These are phyloP conservation scores for Sclerotinia subarctica DNA, from an alignment of 2,329 filamentous ascomycete species.

Conservation along the genomic window DNA sequence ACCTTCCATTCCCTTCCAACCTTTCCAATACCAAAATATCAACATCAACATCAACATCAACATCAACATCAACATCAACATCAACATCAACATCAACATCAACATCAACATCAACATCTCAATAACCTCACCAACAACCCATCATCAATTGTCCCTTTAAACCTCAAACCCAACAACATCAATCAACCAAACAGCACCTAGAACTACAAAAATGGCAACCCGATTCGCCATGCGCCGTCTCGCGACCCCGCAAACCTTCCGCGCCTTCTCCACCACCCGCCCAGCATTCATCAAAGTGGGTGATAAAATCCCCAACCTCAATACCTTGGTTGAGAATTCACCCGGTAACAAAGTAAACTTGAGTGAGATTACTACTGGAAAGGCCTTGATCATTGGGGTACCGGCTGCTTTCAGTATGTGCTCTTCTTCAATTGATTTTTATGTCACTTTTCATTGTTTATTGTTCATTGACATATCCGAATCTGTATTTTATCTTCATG, in stretches of 20 bases:
- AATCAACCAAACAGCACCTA: constrained; percentile 7
- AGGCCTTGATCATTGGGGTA: constrained; percentile 81
- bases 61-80: background rate
- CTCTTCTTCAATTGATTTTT: background rate
- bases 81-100: no score
- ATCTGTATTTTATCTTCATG: background rate
- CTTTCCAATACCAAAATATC: background rate
- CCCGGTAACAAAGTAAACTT: constrained; percentile 91
- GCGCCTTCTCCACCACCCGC: constrained; percentile 61
- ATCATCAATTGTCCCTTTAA: background rate
- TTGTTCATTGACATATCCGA: background rate
- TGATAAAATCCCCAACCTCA: constrained; percentile 72
- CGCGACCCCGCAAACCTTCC: constrained; percentile 23
- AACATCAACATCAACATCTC: background rate
- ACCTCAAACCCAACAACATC: background rate
- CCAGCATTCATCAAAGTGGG: constrained; percentile 68
- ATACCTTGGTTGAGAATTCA: constrained; percentile 78
- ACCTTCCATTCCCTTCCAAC: constrained; percentile 13
- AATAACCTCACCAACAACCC: background rate
- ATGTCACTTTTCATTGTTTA: background rate
- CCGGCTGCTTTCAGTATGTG: constrained; percentile 69
- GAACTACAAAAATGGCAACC: constrained; percentile 30
- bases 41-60: background rate
- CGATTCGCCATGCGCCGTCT: constrained; percentile 28
- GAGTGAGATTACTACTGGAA: constrained; percentile 66